A percentile compares a stretch with the other conserved stretches of the same genome.
These are phyloP conservation scores for Gonapodya prolifera DNA, from an alignment of 192 early-diverging fungal genomes.

Conservation along the genomic window DNA sequence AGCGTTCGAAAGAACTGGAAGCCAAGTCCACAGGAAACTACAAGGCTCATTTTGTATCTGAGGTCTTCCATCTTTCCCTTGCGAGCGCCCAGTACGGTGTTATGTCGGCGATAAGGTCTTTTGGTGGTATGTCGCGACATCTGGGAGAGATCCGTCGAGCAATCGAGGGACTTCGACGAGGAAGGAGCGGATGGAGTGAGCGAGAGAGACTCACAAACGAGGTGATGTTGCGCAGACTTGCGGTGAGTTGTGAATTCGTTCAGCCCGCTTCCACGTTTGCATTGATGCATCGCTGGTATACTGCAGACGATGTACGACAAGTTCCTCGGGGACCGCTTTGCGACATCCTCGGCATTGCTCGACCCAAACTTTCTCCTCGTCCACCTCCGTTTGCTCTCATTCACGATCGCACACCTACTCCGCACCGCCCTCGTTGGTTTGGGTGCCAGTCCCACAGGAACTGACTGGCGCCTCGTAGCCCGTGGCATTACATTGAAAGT, in stretches of 20 bases:
- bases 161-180: neutral
- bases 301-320: slow-evolving; percentile 49
- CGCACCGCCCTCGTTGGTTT: slow-evolving; percentile 36
- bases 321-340: slow-evolving; percentile 49
- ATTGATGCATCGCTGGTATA: no score
- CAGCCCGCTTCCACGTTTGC: no score
- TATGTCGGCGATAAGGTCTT: slow-evolving; percentile 56
- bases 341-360: slow-evolving; percentile 62
- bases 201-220: neutral
- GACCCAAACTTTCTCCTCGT: slow-evolving; percentile 56
- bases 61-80: slow-evolving; percentile 74
- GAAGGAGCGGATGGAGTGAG: neutral
- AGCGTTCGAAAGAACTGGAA: slow-evolving; percentile 28
- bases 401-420: slow-evolving; percentile 82
- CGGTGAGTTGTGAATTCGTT: no score
- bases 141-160: neutral
- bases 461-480: neutral
- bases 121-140: slow-evolving; percentile 17
- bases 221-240: neutral
- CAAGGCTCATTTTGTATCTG: slow-evolving; percentile 67
- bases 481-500: slow-evolving; percentile 18
- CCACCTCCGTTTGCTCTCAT: slow-evolving; percentile 66
- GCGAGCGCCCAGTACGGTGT: slow-evolving; percentile 68
- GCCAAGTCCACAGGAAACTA: slow-evolving; percentile 12
- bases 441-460: neutral